Conservation (phyloP, 208 protist species). For the Crithidia acanthocephali region DNA sequence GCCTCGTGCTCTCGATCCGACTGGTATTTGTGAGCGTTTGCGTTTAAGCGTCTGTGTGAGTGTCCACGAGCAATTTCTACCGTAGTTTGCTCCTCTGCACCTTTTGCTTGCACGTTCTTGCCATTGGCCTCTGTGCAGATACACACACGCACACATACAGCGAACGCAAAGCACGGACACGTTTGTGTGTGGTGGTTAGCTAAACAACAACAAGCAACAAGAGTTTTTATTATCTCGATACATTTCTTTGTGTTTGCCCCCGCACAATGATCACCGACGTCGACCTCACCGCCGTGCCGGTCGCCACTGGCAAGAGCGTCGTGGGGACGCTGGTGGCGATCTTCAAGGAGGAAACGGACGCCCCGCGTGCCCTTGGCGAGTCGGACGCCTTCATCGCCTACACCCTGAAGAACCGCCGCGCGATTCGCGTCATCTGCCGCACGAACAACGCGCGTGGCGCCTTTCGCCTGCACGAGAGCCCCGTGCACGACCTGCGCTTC, state of each 20-base stretch:
- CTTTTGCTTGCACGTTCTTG: no score
- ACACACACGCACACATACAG: no score
- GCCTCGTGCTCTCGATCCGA: no score
- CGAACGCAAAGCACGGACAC: no score
- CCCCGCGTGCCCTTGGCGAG: constrained; percentile 74
- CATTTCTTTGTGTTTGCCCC: no score
- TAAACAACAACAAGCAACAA: background rate
- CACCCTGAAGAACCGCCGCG: constrained; percentile 74
- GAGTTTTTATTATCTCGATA: no score
- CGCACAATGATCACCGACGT: constrained; percentile 29
- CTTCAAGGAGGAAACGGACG: constrained; percentile 66
- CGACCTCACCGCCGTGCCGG: constrained; percentile 42
- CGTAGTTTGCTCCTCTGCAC: no score
- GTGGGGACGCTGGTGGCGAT: constrained; percentile 51
- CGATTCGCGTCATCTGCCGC: constrained; percentile 71
- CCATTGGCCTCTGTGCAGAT: no score
- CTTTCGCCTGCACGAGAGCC: constrained; percentile 55
- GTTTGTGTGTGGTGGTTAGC: no score
- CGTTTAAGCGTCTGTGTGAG: no score
- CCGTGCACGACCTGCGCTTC: constrained; percentile 73
- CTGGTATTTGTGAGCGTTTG: no score
- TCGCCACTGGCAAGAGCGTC: constrained; percentile 35
- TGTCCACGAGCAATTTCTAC: no score
- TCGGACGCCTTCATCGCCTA: constrained; percentile 81
- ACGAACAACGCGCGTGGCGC: constrained; percentile 60